phyloP scores from a whole-genome alignment of 208 protist species.

The Phytomonas sp. region DNA sequence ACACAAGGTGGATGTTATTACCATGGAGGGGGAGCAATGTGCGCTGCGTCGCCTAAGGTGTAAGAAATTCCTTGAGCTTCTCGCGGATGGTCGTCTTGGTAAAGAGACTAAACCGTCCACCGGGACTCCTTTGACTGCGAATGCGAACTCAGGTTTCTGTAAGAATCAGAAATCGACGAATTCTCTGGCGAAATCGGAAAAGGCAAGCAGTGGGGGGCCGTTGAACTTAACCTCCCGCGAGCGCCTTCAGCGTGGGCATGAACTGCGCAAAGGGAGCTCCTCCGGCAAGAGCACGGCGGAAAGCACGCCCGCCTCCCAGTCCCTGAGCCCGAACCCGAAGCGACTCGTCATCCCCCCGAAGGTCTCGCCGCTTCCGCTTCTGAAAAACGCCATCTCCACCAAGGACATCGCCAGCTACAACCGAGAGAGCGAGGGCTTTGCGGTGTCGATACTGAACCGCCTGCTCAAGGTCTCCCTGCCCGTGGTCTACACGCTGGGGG shows the following conservation, averaged over 20 bases:
- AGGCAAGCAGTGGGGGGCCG: not conserved
- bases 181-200: not conserved
- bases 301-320: too few species aligned
- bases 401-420: conserved; percentile 44
- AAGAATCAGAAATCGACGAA: not conserved
- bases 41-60: not conserved
- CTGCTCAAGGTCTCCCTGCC: conserved; percentile 59
- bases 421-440: conserved; percentile 51
- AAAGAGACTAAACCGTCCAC: not conserved
- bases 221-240: conserved; percentile 33
- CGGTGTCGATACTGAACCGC: conserved; percentile 69
- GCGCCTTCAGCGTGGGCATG: conserved; percentile 46
- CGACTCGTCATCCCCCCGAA: too few species aligned
- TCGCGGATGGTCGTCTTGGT: not conserved
- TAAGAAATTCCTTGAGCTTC: not conserved
- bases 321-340: not conserved
- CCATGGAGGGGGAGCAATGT: not conserved
- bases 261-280: conserved; percentile 42
- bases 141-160: too few species aligned
- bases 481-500: conserved; percentile 55
- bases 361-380: conserved; percentile 23
- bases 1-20: not conserved
- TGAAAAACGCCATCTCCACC: conserved; percentile 55
- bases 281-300: conserved; percentile 17
- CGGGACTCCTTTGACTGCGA: not conserved